Base-by-base conservation (phyloP, 163 green algal species). In the Chloroidium sp. region DNA sequence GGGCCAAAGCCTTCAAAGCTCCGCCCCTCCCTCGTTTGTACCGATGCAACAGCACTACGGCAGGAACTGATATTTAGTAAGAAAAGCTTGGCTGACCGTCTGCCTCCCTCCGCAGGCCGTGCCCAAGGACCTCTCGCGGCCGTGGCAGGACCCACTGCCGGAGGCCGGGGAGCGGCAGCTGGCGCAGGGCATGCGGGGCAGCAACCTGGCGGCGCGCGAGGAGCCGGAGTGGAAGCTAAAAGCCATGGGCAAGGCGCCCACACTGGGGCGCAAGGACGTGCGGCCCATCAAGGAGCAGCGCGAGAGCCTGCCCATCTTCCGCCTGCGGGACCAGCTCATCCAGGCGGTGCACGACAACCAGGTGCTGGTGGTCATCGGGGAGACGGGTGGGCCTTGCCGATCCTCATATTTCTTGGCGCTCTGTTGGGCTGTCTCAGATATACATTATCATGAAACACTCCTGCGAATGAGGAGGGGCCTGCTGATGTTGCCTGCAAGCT, bases 121-220 rank as follows among this genome's bases (percentile, higher is more conserved):
- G 36, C 36, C 36, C 36, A 36, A 95, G 87, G 96, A 99, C 87
- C 88, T 98, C 2, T 93, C 83, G 1, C 85, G 94, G 68, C 95
- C 96, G 3, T 99, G 96, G 96, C 94, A 99, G 91, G 96, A 99
- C 84, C 96, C 96, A 58, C 94, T 99, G 93, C 92, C 94, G 59
- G 90, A 95, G 72, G 61, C 69, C 8, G 91, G 87, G 3, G 92
- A 96, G 86, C 78, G 92, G n/a, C 90, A 92, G 8, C 87, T 97
- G 72, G 83, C 89, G 60, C 82, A 86, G 79, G 96, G 98, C 89
- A 88, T 99, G 83, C 85, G 95, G 0, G 96, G 95, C 61, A 89
- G 96, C n/a, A 94, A 93, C 0, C 83, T 97, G 77, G 90, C 88
- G 3, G 82, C 77, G 4, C 90, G 92, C 76, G 93, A 98, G 81